Percentiles rank a stretch among this genome's conserved stretches.
Evolutionary conservation across 371 early-diverging fungal genomes (phyloP).

Genomic region (Fennellomyces sp.): DNA sequence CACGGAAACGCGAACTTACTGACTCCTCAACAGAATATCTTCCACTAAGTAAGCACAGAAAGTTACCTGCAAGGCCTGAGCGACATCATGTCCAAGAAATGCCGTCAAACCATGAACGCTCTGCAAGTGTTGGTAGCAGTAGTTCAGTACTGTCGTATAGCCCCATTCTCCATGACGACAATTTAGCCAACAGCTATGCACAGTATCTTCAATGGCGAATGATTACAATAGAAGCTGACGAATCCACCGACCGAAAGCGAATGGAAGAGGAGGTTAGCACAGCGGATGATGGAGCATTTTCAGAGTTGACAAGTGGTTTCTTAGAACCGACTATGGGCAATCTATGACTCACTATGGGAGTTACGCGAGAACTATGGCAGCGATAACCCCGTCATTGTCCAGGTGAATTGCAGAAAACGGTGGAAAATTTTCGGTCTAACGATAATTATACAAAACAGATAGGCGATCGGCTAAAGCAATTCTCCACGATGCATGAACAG

Average conservation of each 20-base stretch:
- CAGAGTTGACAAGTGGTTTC: not conserved
- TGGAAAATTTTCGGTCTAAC: too few species aligned
- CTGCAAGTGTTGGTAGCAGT: not conserved
- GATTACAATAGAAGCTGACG: slow-evolving; percentile 1
- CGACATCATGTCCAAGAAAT: not conserved
- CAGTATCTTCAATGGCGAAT: slow-evolving; percentile 12
- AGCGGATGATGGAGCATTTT: too few species aligned
- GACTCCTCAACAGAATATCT: too few species aligned
- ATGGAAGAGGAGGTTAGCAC: not conserved
- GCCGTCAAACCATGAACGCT: too few species aligned
- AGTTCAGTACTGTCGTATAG: not conserved
- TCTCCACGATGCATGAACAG: not conserved
- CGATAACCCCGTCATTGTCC: not conserved
- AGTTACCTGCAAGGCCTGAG: too few species aligned
- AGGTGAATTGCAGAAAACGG: too few species aligned
- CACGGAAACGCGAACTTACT: not conserved
- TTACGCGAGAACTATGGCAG: not conserved
- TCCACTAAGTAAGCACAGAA: too few species aligned
- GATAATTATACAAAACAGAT: too few species aligned
- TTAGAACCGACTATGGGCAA: not conserved
- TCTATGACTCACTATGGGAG: not conserved
- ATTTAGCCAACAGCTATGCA: slow-evolving; percentile 1
- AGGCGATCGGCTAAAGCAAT: not conserved
- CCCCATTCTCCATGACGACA: not conserved
- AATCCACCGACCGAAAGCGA: not conserved